Evolutionary conservation across 2,329 filamentous ascomycete species (phyloP).

Genomic region (Ophiostoma quercus): DNA sequence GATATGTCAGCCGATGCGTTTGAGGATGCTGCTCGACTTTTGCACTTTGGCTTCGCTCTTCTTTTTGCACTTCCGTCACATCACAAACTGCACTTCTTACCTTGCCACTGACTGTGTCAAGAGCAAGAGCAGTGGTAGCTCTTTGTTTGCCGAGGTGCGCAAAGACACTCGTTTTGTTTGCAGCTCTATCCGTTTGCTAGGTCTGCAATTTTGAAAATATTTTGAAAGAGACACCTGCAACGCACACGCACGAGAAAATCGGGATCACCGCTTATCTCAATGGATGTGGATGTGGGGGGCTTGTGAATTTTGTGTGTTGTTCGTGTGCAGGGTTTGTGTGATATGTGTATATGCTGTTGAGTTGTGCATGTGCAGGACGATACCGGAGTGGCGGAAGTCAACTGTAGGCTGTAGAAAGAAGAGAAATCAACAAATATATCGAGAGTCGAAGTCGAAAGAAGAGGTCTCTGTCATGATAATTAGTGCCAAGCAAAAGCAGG

Average conservation of each 20-base stretch:
- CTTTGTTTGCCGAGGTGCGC: not conserved
- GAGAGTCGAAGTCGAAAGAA: not conserved
- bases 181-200: not conserved
- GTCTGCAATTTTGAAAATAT: not conserved
- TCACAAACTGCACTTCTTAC: not conserved
- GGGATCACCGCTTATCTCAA: slow-evolving; percentile 24
- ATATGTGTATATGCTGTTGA: slow-evolving; percentile 4
- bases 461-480: slow-evolving; percentile 42
- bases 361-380: slow-evolving; percentile 12
- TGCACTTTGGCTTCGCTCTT: not conserved
- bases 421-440: slow-evolving; percentile 7
- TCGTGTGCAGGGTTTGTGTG: slow-evolving; percentile 17
- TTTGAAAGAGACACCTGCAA: not conserved
- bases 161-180: not conserved
- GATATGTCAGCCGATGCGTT: not conserved
- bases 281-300: slow-evolving; percentile 33
- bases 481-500: slow-evolving; percentile 31
- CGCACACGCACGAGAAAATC: slow-evolving; percentile 4
- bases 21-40: not conserved
- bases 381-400: slow-evolving; percentile 12
- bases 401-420: not conserved
- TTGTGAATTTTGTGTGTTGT: slow-evolving; percentile 16
- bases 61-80: not conserved
- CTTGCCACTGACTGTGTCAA: not conserved
- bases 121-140: not conserved